Base-by-base conservation (phyloP, 164 flowering plant species). In the Vitis rupestris region DNA sequence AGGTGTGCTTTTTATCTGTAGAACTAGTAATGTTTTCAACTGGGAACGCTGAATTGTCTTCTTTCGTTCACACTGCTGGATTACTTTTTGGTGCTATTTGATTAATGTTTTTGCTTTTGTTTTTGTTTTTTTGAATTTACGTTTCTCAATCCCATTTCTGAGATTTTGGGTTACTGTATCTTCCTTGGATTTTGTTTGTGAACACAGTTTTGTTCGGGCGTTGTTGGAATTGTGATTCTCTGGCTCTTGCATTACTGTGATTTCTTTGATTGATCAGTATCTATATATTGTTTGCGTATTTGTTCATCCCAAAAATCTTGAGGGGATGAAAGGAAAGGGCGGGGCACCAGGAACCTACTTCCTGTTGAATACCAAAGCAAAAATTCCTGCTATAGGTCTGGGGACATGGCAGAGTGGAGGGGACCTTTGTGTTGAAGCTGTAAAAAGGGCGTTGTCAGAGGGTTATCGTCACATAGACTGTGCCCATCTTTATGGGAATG, bases 341-440 rank as follows among this genome's bases (percentile, higher is more conserved):
- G 80, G 70, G 63, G 23, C 50, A 9, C 17, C 63, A 27, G 79
- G 78, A 3, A 68, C 72, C 64, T 74, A 80, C 82, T 88, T 82
- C 49, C 66, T 77, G 73, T 72, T 88, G 75, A 88, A 86, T 49
- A 87, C 80, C 11, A 90, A 89, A 53, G 85, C 86, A 9, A 84
- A 67, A 74, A 82, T 87, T 65, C 93, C 90, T 23, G 83, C 93
- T 5, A 79, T 87, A 56, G 93, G 93, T 54, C 85, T 88, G 10
- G 93, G 93, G 60, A 87, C 93, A 77, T 88, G 93, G 93, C 93
- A 88, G 82, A 84, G 79, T 65, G 90, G 87, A 1, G 92, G 90
- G 29, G 92, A 86, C 73, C 78, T 88, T 9, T 88, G 87, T 58
- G 76, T 85, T 55, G 85, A 82, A 67, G 90, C 92, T 49, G 86